Evolutionary conservation across 306 rosid genomes (phyloP).

Genomic region (Malus orientalis): DNA sequence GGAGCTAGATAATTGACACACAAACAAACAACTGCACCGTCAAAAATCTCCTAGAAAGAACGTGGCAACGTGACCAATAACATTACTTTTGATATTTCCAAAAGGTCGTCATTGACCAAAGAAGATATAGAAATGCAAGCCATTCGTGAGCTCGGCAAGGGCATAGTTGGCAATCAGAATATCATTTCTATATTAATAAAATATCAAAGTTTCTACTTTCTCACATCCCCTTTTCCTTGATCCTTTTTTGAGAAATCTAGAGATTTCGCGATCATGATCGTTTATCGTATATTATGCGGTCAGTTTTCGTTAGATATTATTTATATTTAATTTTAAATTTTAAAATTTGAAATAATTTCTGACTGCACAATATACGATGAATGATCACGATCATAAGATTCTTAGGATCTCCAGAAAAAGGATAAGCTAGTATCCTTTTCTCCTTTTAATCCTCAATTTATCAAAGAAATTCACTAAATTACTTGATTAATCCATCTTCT

Average conservation of each 20-base stretch:
- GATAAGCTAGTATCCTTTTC: too few species aligned
- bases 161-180: background rate
- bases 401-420: accelerated
- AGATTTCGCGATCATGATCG: too few species aligned
- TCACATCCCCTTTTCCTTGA: background rate
- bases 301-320: too few species aligned
- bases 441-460: background rate
- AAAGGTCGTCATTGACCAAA: background rate
- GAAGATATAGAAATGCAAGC: background rate
- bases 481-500: background rate
- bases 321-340: too few species aligned
- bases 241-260: too few species aligned
- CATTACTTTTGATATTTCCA: background rate
- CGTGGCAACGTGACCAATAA: background rate
- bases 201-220: too few species aligned
- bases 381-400: too few species aligned
- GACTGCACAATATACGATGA: accelerated
- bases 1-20: background rate
- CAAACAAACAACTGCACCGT: background rate
- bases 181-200: too few species aligned
- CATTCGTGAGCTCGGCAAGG: background rate
- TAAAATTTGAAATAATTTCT: too few species aligned
- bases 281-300: too few species aligned
- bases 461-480: background rate
- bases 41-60: background rate